Conservation (phyloP, 768 basidiomycete species). For the Lactarius trivialis region DNA sequence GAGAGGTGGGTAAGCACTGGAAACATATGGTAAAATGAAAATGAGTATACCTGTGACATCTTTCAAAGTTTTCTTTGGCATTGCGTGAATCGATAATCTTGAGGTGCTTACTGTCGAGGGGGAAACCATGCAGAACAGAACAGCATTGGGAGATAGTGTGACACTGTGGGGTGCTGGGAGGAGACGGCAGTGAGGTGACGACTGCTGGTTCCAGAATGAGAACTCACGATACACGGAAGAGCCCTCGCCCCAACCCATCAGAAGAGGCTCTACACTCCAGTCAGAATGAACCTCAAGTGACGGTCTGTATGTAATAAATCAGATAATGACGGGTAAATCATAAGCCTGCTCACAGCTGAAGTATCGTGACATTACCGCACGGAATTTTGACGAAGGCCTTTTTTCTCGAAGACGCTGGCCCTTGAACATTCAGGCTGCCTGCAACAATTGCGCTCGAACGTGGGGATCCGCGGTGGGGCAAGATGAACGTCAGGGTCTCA, state of each 20-base stretch:
- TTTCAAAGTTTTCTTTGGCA: conserved; percentile 4
- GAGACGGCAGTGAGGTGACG: neutral
- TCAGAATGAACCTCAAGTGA: conserved; percentile 14
- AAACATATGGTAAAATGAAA: neutral
- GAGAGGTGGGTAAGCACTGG: neutral
- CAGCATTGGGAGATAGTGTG: conserved; percentile 51
- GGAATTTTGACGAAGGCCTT: conserved; percentile 2
- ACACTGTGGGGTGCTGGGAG: conserved; percentile 52
- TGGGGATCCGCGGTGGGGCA: conserved; percentile 11
- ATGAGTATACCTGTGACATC: conserved; percentile 13
- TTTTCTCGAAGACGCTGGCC: conserved; percentile 1
- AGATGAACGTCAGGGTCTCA: conserved; percentile 17
- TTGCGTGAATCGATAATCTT: conserved; percentile 16
- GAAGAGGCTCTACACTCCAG: conserved; percentile 14
- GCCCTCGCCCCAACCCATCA: conserved; percentile 17
- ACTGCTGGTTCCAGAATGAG: neutral
- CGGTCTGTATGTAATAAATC: neutral
- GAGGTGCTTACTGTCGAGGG: conserved; percentile 12
- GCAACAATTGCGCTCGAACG: conserved; percentile 14
- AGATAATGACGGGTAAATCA: neutral
- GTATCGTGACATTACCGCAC: conserved; percentile 7
- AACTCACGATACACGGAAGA: conserved; percentile 10
- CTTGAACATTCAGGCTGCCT: conserved; percentile 10
- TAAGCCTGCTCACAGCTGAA: conserved; percentile 11
- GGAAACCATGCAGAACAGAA: conserved; percentile 49